Conservation (phyloP, 768 basidiomycete species). For the Tricholoma terreum region DNA sequence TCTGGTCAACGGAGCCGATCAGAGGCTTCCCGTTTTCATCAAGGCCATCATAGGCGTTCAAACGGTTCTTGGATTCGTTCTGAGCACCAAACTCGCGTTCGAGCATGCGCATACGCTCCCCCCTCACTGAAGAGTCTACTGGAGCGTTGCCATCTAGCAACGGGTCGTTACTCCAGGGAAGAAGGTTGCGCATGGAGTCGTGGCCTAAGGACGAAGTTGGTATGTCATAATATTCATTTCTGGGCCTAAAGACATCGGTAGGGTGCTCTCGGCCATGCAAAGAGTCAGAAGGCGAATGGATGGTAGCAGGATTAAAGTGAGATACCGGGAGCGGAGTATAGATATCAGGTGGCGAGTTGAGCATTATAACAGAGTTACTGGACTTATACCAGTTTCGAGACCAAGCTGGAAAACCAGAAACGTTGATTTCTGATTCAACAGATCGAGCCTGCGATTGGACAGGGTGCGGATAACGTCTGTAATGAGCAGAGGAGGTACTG, state of each 20-base stretch:
- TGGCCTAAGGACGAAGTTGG: constrained; percentile 36
- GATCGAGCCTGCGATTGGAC: constrained; percentile 21
- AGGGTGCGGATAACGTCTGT: constrained; percentile 16
- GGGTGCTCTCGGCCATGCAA: constrained; percentile 24
- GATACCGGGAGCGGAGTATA: constrained; percentile 26
- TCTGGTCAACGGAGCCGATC: constrained; percentile 56
- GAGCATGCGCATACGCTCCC: constrained; percentile 69
- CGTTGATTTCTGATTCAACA: constrained; percentile 48
- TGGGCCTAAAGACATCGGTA: constrained; percentile 18
- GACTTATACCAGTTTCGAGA: constrained; percentile 58
- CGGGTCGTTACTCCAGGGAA: constrained; percentile 54
- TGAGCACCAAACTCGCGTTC: constrained; percentile 63
- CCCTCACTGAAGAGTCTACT: constrained; percentile 52
- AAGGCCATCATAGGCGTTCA: constrained; percentile 21
- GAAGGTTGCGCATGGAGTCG: constrained; percentile 39
- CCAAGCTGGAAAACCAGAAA: constrained; percentile 62
- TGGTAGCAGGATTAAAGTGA: constrained; percentile 17
- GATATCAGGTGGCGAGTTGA: constrained; percentile 25
- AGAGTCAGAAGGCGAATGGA: constrained; percentile 34
- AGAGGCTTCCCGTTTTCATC: constrained; percentile 48
- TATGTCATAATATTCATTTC: constrained; percentile 30
- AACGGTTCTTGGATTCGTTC: constrained; percentile 25
- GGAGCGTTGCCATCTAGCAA: constrained; percentile 37
- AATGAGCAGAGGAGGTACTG: constrained; percentile 17
- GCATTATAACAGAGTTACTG: constrained; percentile 15